phyloP scores from a whole-genome alignment of 129 eudicot genomes.

The Pseudognaphalium luteoalbum region DNA sequence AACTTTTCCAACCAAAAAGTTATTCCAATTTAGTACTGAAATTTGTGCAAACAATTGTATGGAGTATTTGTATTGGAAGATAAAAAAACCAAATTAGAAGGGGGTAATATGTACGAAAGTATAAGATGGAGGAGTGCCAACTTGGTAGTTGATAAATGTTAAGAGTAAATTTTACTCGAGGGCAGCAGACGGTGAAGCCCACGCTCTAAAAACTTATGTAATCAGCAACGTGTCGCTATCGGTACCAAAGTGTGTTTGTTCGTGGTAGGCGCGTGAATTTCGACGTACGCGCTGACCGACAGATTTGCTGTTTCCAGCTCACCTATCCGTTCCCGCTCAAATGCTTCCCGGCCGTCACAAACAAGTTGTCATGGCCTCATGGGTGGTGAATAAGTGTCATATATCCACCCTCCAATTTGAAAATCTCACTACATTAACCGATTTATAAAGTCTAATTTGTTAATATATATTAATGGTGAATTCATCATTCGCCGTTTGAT shows the following conservation, averaged over 20 bases:
- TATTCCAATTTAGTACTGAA: neutral
- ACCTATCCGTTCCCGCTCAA: constrained; percentile 26
- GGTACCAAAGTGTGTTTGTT: neutral
- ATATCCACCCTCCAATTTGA: too few species aligned
- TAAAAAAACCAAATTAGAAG: constrained; percentile 14
- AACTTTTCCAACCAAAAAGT: neutral
- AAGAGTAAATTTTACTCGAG: constrained; percentile 25
- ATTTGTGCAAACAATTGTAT: constrained; percentile 6
- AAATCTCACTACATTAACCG: too few species aligned
- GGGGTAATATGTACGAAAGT: constrained; percentile 8
- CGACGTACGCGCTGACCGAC: constrained; percentile 1
- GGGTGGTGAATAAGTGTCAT: too few species aligned
- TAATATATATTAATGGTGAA: too few species aligned
- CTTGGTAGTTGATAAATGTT: constrained; percentile 28
- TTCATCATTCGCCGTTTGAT: too few species aligned
- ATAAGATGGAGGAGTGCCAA: constrained; percentile 10
- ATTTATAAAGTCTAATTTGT: too few species aligned
- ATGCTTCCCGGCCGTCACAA: neutral
- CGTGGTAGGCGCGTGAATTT: constrained; percentile 26
- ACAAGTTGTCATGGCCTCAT: too few species aligned
- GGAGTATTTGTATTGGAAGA: neutral
- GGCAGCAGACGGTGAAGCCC: constrained; percentile 26
- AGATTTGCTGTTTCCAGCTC: constrained; percentile 25
- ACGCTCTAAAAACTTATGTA: constrained; percentile 18
- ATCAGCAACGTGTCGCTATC: constrained; percentile 18